These are phyloP conservation scores for Dendrobium catenatum DNA, from an alignment of 106 monocot genomes.

Conservation along the genomic window DNA sequence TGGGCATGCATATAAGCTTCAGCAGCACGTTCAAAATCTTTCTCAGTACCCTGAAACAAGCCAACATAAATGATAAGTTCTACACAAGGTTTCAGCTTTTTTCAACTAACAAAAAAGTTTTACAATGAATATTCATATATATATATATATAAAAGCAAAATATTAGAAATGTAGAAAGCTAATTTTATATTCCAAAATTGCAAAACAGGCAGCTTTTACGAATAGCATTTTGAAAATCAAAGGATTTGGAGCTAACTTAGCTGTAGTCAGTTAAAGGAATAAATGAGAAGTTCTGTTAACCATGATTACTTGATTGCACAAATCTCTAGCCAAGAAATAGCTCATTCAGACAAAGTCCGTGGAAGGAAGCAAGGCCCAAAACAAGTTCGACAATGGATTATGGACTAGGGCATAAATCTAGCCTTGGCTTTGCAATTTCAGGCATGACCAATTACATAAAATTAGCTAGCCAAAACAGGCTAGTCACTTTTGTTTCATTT, in stretches of 20 bases:
- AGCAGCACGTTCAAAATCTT: constrained; percentile 85
- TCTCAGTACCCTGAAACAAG: constrained; percentile 64
- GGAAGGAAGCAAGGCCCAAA: neutral
- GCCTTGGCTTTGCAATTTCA: neutral
- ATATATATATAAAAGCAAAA: neutral
- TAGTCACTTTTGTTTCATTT: neutral
- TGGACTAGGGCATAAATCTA: neutral
- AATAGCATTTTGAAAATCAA: neutral
- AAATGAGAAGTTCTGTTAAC: neutral
- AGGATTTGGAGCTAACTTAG: neutral
- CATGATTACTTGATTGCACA: neutral
- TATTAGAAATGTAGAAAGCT: neutral
- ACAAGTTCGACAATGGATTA: neutral
- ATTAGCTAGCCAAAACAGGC: neutral
- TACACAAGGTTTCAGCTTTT: neutral
- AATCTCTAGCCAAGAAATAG: neutral
- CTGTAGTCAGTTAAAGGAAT: neutral
- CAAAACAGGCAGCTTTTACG: neutral
- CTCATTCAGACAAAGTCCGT: neutral
- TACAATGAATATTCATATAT: neutral
- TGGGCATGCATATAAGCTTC: constrained; percentile 90
- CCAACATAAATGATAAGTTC: constrained; percentile 1
- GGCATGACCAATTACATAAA: neutral
- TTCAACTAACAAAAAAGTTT: neutral
- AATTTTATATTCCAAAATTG: neutral